A percentile compares a stretch with the other conserved stretches of the same genome.
These are phyloP conservation scores for Lophium mytilinum DNA, from an alignment of 495 filamentous ascomycete genomes.

Conservation along the genomic window DNA sequence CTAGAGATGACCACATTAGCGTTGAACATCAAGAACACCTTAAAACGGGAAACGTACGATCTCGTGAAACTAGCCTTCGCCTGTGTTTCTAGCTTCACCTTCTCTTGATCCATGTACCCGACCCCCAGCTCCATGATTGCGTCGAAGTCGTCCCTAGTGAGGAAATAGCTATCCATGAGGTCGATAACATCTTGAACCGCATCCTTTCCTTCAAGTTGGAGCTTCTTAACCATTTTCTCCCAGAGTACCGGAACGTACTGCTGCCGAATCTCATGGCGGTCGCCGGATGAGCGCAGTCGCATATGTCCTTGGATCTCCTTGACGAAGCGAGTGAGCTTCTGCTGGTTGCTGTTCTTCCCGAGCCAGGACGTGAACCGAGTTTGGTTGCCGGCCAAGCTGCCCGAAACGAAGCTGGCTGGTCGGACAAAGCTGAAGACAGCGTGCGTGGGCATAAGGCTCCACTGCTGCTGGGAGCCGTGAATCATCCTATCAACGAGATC, in stretches of 20 bases:
- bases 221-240: constrained; percentile 61
- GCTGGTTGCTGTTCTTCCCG: constrained; percentile 85
- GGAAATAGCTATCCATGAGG: constrained; percentile 93
- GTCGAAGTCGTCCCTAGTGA: constrained; percentile 95
- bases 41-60: constrained; percentile 42
- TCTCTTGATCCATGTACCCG: constrained; percentile 66
- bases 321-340: constrained; percentile 72
- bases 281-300: constrained; percentile 84
- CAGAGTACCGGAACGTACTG: constrained; percentile 90
- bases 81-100: constrained; percentile 70
- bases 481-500: constrained; percentile 98
- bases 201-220: constrained; percentile 33
- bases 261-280: constrained; percentile 87
- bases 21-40: not conserved
- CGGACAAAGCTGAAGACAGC: constrained; percentile 93
- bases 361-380: constrained; percentile 79
- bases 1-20: constrained; percentile 31
- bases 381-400: constrained; percentile 52
- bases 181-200: constrained; percentile 50
- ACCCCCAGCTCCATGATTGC: constrained; percentile 85
- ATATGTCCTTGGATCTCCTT: constrained; percentile 98
- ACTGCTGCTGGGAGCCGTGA: constrained; percentile 94
- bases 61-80: constrained; percentile 86
- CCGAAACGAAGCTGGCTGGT: constrained; percentile 83
- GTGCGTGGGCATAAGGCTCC: constrained; percentile 95